Base-by-base conservation (phyloP, 2,329 filamentous ascomycete genomes). In the Sporothrix brasiliensis region DNA sequence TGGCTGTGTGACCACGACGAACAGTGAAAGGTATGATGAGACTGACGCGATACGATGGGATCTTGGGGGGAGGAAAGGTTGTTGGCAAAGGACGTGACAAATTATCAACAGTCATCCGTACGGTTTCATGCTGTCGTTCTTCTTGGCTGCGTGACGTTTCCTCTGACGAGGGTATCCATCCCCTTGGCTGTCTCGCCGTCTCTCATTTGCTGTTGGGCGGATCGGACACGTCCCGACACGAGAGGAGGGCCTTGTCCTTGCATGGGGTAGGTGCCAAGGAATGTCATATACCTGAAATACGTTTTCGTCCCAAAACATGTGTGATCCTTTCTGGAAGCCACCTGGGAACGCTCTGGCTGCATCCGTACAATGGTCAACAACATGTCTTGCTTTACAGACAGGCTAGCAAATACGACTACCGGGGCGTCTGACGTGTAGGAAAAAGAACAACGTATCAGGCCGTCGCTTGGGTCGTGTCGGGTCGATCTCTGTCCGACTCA, bases 131-230 rank as follows among this genome's bases (percentile, higher is more conserved):
- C 13, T 21, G 19, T 9, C 44, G 24, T 50, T 7, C 44, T 30
- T 24, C 61, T 65, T 65, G 61, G 44, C 61, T 65, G 61, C 50
- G 61, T 65, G 61, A 34, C 61, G 61, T 13, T 2, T 44, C 2
- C 24, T 49, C 30, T 6, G 54, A n/a, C 16, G 30, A 39, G 49
- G 6, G 19, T 11, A 2, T 34, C 30, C 30, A 19, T 27, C 52
- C 52, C 24, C 27, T 54, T 54, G 24, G 13, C 11, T 54, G 52
- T 54, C 52, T 30, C 21, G 30, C 21, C 4, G 47, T 63, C 21
- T 54, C 21, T 54, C 52, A 1, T 63, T 63, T 39, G 21, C 58
- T 39, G n/a, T 47, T 27, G 39, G 10, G 47, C 39, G 58, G 58
- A 9, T 27, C 13, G 58, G 39, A 16, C 58, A 47, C n/a, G 44